Evolutionary conservation across 768 basidiomycete genomes (phyloP).

Genomic region (Rhizopogon vulgaris): DNA sequence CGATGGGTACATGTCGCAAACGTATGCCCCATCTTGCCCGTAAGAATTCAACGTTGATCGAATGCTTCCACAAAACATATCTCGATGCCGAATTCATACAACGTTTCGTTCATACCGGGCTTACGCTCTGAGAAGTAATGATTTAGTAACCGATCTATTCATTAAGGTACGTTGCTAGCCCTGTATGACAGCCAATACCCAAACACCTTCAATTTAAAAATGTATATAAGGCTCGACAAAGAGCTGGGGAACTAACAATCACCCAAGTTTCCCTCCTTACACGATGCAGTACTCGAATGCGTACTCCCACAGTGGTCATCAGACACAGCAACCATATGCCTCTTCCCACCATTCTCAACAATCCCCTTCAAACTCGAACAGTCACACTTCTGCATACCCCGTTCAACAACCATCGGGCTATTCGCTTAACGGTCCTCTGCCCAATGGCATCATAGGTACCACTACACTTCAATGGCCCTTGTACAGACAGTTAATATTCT

Average conservation of each 20-base stretch:
- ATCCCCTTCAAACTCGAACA: slow-evolving; percentile 14
- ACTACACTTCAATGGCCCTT: background rate
- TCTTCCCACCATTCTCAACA: slow-evolving; percentile 9
- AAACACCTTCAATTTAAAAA: slow-evolving; percentile 24
- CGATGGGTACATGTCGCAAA: slow-evolving; percentile 8
- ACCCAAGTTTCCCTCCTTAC: background rate
- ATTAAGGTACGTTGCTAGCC: slow-evolving; percentile 34
- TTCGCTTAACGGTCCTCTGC: slow-evolving; percentile 17
- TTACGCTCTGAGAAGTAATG: slow-evolving; percentile 30
- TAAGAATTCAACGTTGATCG: slow-evolving; percentile 3
- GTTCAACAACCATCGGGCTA: slow-evolving; percentile 23
- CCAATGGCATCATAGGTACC: slow-evolving; percentile 21
- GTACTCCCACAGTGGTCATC: slow-evolving; percentile 13
- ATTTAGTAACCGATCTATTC: slow-evolving; percentile 31
- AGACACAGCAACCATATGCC: slow-evolving; percentile 12
- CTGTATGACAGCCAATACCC: slow-evolving; percentile 29
- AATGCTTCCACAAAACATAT: slow-evolving; percentile 18
- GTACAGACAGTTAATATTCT: slow-evolving; percentile 7
- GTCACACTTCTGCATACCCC: slow-evolving; percentile 16
- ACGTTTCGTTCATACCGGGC: slow-evolving; percentile 29
- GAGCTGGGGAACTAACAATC: slow-evolving; percentile 7
- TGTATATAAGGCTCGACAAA: slow-evolving; percentile 24
- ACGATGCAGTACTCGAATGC: slow-evolving; percentile 23
- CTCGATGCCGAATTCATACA: slow-evolving; percentile 27
- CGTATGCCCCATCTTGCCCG: slow-evolving; percentile 23